phyloP scores from a whole-genome alignment of 1,284 basidiomycete species.

The Trichosporon inkin region DNA sequence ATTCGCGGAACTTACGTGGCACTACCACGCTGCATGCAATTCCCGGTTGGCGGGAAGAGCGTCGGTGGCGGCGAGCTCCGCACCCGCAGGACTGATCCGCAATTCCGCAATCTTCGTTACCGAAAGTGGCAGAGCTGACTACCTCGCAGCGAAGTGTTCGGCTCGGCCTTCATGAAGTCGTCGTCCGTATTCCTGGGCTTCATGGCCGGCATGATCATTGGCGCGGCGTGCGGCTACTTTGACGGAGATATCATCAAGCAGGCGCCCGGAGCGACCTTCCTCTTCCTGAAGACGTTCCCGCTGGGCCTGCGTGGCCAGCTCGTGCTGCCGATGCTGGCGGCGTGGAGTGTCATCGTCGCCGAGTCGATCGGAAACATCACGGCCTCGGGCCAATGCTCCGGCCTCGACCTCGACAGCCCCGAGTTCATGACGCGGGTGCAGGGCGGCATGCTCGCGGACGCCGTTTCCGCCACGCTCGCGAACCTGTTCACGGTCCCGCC shows the following conservation, averaged over 20 bases:
- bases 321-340: constrained; percentile 35
- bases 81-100: too few species aligned
- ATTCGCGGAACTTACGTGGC: too few species aligned
- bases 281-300: constrained; percentile 33
- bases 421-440: constrained; percentile 33
- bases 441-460: constrained; percentile 38
- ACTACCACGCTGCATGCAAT: too few species aligned
- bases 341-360: constrained; percentile 34
- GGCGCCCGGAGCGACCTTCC: constrained; percentile 33
- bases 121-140: constrained; percentile 3
- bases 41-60: too few species aligned
- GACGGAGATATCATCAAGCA: constrained; percentile 23
- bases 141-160: constrained; percentile 32
- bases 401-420: constrained; percentile 26
- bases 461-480: constrained; percentile 31
- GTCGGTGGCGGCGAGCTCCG: too few species aligned
- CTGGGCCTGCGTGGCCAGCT: constrained; percentile 31
- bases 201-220: constrained; percentile 33
- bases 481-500: constrained; percentile 35
- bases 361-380: constrained; percentile 39
- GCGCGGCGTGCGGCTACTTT: constrained; percentile 35
- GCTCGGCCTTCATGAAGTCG: constrained; percentile 38
- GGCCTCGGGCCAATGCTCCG: constrained; percentile 30
- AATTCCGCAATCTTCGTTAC: background rate
- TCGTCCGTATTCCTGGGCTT: constrained; percentile 39